Percentiles rank a stretch among this genome's conserved stretches.
Conservation (phyloP, 2,329 filamentous ascomycete genomes). For the Canariomyces notabilis region DNA sequence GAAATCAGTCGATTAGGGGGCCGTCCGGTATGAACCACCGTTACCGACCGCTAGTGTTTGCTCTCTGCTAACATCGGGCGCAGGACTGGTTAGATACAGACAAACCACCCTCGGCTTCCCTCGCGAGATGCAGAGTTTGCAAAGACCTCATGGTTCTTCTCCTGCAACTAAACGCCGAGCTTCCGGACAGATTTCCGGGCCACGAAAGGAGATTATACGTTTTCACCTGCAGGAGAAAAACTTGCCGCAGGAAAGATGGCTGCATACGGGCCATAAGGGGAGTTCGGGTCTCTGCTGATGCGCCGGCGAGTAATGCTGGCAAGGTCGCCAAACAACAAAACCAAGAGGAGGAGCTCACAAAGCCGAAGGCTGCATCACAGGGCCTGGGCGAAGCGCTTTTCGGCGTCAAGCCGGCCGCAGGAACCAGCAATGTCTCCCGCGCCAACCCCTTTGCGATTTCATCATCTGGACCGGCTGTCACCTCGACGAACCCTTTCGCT, state of each 20-base stretch:
- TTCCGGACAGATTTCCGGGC: conserved; percentile 78
- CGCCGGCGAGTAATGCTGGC: conserved; percentile 22
- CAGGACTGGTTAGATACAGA: conserved; percentile 80
- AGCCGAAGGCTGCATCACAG: conserved; percentile 31
- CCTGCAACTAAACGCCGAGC: conserved; percentile 84
- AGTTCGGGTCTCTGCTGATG: conserved; percentile 50
- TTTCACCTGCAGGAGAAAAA: conserved; percentile 71
- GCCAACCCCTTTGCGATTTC: conserved; percentile 26
- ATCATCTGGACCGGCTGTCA: neutral
- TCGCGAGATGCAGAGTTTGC: conserved; percentile 85
- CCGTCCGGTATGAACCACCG: conserved; percentile 60
- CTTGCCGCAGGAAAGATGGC: conserved; percentile 76
- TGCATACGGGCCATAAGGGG: conserved; percentile 73
- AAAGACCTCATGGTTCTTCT: conserved; percentile 77
- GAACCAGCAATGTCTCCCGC: conserved; percentile 3
- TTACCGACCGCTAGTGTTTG: conserved; percentile 1
- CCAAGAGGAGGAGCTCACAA: conserved; percentile 30
- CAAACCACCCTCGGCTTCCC: conserved; percentile 64
- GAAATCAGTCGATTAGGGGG: conserved; percentile 85
- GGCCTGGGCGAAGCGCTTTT: conserved; percentile 65
- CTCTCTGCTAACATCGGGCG: conserved; percentile 18
- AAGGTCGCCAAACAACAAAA: conserved; percentile 26
- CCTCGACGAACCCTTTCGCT: conserved; percentile 54
- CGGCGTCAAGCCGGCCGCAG: conserved; percentile 50
- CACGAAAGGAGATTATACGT: conserved; percentile 87